Percentiles rank a stretch among this genome's conserved stretches.
Conservation (phyloP, 768 basidiomycete genomes). For the Lentinula boryana region DNA sequence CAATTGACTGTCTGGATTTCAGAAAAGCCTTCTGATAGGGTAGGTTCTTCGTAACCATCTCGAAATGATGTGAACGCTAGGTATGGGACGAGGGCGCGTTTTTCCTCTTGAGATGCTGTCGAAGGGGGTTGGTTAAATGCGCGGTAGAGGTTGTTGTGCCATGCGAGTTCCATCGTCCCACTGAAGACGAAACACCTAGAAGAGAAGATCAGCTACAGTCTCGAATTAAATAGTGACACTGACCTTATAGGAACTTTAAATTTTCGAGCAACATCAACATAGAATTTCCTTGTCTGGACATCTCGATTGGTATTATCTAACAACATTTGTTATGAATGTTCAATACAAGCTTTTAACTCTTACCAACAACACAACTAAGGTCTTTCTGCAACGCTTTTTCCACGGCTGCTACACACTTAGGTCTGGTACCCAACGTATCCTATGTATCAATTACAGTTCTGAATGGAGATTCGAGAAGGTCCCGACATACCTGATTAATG, state of each 20-base stretch:
- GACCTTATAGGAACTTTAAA: constrained; percentile 53
- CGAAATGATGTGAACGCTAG: constrained; percentile 53
- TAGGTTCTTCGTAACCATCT: constrained; percentile 62
- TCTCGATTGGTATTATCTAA: constrained; percentile 90
- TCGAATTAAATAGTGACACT: not conserved
- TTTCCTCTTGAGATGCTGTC: constrained; percentile 34
- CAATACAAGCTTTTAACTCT: constrained; percentile 16
- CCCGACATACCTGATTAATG: constrained; percentile 55
- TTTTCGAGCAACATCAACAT: constrained; percentile 61
- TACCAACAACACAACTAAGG: constrained; percentile 75
- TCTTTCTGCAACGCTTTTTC: constrained; percentile 47
- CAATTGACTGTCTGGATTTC: constrained; percentile 78
- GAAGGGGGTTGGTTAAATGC: constrained; percentile 55
- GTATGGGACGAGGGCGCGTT: constrained; percentile 53
- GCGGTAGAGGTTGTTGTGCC: constrained; percentile 92
- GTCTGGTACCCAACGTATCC: constrained; percentile 68
- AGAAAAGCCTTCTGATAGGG: constrained; percentile 62
- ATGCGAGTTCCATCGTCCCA: constrained; percentile 74
- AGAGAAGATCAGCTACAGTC: not conserved
- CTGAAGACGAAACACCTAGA: constrained; percentile 70
- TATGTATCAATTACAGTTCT: not conserved
- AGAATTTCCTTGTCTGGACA: constrained; percentile 56
- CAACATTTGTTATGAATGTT: not conserved
- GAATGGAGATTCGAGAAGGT: not conserved
- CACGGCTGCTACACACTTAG: constrained; percentile 67